Percentiles rank a stretch among this genome's conserved stretches.
Conservation (phyloP, 2,329 filamentous ascomycete species). For the Xylaria multiplex region DNA sequence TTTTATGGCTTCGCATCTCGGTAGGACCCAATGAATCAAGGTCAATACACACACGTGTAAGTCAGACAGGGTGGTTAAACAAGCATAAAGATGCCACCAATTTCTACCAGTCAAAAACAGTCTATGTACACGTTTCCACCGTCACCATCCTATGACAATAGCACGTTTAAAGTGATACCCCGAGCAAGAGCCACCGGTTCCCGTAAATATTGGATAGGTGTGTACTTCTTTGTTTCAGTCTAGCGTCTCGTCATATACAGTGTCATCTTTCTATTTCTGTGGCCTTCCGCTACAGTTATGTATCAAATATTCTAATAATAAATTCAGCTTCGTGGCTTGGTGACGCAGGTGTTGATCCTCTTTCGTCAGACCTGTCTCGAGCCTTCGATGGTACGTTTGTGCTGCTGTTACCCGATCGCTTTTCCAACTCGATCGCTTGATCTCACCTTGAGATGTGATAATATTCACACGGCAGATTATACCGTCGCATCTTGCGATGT, state of each 20-base stretch:
- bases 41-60: no score
- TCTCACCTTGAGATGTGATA: no score
- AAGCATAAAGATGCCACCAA: no score
- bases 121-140: no score
- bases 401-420: neutral
- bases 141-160: no score
- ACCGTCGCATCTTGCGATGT: neutral
- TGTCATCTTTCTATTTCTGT: constrained; percentile 3
- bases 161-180: neutral
- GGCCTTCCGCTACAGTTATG: neutral
- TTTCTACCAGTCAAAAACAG: no score
- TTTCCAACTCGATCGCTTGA: no score
- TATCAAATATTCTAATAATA: constrained; percentile 13
- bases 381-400: neutral
- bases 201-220: no score
- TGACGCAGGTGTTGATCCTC: neutral
- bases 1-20: no score
- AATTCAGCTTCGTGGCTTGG: neutral
- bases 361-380: neutral
- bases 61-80: no score
- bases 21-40: no score
- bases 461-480: no score
- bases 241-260: neutral
- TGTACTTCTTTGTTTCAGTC: constrained; percentile 12
- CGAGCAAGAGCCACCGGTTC: neutral